Conservation (phyloP, 306 rosid species). For the Cercis canadensis region DNA sequence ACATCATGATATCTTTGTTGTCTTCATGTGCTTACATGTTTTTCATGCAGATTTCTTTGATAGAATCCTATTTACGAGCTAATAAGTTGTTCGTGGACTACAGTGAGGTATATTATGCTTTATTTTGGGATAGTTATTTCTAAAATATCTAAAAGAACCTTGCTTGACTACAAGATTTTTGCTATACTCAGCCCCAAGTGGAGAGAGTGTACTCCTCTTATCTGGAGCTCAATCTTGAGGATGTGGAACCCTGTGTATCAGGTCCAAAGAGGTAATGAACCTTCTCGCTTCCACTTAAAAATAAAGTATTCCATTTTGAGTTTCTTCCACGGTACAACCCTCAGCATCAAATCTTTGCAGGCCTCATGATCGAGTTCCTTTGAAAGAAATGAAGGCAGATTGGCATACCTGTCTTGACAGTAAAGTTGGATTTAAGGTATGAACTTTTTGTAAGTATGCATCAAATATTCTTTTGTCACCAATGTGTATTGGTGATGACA, state of each 20-base stretch:
- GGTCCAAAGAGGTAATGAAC: slow-evolving; percentile 90
- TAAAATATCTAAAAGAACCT: slow-evolving; percentile 15
- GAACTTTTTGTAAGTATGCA: slow-evolving; percentile 13
- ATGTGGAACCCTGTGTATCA: slow-evolving; percentile 89
- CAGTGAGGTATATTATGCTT: slow-evolving; percentile 59
- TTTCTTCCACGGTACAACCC: slow-evolving; percentile 25
- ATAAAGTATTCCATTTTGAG: background rate
- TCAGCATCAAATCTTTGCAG: slow-evolving; percentile 54
- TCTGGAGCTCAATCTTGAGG: slow-evolving; percentile 76
- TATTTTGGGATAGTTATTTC: slow-evolving; percentile 3
- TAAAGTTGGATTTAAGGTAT: slow-evolving; percentile 97
- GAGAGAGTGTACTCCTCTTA: slow-evolving; percentile 84
- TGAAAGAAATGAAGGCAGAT: slow-evolving; percentile 91
- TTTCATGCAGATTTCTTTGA: slow-evolving; percentile 71
- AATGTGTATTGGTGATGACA: slow-evolving; percentile 16
- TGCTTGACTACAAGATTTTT: slow-evolving; percentile 40
- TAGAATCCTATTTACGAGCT: slow-evolving; percentile 81
- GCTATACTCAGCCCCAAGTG: slow-evolving; percentile 70
- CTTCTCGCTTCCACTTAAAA: slow-evolving; percentile 27
- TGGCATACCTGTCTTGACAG: slow-evolving; percentile 92
- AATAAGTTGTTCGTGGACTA: slow-evolving; percentile 94
- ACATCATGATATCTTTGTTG: slow-evolving; percentile 13
- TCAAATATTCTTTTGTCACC: slow-evolving; percentile 9
- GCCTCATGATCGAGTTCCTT: slow-evolving; percentile 95
- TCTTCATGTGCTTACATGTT: slow-evolving; percentile 48